Conservation (phyloP, 257 asterid genomes). For the Primulina huaijiensis region DNA sequence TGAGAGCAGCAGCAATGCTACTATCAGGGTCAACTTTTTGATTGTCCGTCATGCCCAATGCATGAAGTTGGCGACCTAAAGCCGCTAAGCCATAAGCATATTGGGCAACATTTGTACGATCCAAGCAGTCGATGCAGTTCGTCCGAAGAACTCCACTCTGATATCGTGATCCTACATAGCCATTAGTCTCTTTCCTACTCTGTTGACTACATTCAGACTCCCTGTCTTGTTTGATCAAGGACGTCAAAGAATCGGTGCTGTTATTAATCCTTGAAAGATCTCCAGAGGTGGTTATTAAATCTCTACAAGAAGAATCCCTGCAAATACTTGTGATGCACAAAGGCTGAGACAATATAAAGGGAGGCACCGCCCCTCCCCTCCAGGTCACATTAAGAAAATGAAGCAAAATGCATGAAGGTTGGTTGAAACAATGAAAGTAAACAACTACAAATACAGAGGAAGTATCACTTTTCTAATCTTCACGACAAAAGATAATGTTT, state of each 20-base stretch:
- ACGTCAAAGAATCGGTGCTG: constrained; percentile 40
- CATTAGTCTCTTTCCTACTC: constrained; percentile 36
- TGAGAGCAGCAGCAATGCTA: constrained; percentile 95
- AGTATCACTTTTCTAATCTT: neutral
- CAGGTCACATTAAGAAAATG: neutral
- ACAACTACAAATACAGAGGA: neutral
- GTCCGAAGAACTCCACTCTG: constrained; percentile 99
- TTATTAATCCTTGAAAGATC: constrained; percentile 62
- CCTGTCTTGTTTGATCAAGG: constrained; percentile 55
- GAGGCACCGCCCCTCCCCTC: neutral
- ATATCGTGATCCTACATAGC: constrained; percentile 43
- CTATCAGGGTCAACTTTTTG: constrained; percentile 93
- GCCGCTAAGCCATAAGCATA: constrained; percentile 98
- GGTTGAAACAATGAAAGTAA: neutral
- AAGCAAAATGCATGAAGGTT: neutral
- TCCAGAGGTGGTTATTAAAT: constrained; percentile 63
- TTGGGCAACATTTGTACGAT: constrained; percentile 96
- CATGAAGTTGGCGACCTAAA: constrained; percentile 91
- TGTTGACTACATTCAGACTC: constrained; percentile 50
- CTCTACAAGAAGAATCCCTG: constrained; percentile 81
- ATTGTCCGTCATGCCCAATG: constrained; percentile 77
- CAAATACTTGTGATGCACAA: constrained; percentile 18
- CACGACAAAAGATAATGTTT: constrained; percentile 2
- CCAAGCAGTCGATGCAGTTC: constrained; percentile 97
- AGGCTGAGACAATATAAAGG: neutral